Base-by-base conservation (phyloP, 1,284 basidiomycete genomes). In the Pascua sp. region DNA sequence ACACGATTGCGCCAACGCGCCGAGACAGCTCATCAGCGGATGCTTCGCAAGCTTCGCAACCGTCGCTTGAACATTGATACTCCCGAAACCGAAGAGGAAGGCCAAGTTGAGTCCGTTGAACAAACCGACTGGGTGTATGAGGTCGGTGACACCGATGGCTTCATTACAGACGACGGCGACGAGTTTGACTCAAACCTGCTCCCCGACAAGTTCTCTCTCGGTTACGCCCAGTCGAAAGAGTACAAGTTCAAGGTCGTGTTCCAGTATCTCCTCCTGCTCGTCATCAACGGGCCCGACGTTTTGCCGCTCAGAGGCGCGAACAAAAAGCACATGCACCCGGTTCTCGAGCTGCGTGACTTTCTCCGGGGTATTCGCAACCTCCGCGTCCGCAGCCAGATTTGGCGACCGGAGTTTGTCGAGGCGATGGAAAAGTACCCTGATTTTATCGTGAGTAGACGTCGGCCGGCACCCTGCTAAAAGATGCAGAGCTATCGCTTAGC, bases 231-330 rank as follows among this genome's bases (percentile, higher is more conserved):
- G 71, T 64, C 68, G 11, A 66, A 67, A 3, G 72, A 73, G 52
- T 73, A 64, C 66, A 73, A 74, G 52, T 73, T 76, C 66, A 72
- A 74, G 59, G 86, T 89, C 48, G 82, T 92, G 38, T 91, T 89
- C 65, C 90, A 93, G 68, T 83, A 91, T 44, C 86, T 91, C 64
- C 86, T 91, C 4, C 86, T 91, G 63, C 78, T 92, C 43, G 86
- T 87, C 17, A 84, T 90, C 38, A 81, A 79, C 47, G 62, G 60
- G 5, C 49, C 62, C 0, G 49, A 53, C 11, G 49, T 62, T 5
- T 42, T 72, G 32, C 67, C 69, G 1, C 60, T 75, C 8, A 44
- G 43, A 13, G 62, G 63, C 13, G 61, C 65, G 12, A 38, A 59
- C 0, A 52, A 57, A 13, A 53, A 58, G 4, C 73, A 75, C 62